Percentiles rank a stretch among this genome's conserved stretches.
These are phyloP conservation scores for Globisporangium irregulare DNA, from an alignment of 352 stramenopile genomes.

Conservation along the genomic window DNA sequence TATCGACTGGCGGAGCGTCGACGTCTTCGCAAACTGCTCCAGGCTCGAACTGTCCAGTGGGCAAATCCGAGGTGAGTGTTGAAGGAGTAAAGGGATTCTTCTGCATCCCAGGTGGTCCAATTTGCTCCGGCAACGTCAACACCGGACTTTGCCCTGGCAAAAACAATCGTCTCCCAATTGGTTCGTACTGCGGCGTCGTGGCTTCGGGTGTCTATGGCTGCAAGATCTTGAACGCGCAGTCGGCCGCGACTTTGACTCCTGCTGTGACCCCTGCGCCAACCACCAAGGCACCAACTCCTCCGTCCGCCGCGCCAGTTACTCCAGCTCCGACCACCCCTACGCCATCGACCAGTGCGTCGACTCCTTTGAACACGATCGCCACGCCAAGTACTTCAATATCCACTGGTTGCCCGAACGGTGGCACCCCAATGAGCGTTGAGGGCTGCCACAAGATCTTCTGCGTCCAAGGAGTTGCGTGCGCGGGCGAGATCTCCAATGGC, in stretches of 20 bases:
- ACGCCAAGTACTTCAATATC: background rate
- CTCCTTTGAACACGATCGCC: background rate
- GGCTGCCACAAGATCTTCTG: constrained; percentile 24
- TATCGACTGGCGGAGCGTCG: background rate
- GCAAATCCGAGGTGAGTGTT: constrained; percentile 5
- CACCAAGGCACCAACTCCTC: background rate
- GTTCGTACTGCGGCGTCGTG: constrained; percentile 20
- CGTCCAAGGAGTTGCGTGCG: constrained; percentile 17
- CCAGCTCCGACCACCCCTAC: background rate
- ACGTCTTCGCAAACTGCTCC: background rate
- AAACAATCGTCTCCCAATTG: constrained; percentile 12
- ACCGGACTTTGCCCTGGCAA: constrained; percentile 14
- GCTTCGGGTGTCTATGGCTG: constrained; percentile 21
- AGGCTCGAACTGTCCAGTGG: constrained; percentile 8
- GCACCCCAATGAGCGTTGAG: constrained; percentile 9
- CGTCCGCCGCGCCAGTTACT: constrained; percentile 1
- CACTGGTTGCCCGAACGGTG: constrained; percentile 9
- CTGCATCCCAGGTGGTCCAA: constrained; percentile 10
- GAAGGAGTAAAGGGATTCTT: constrained; percentile 16
- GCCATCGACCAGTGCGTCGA: background rate
- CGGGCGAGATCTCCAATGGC: constrained; percentile 4
- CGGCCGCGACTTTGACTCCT: background rate
- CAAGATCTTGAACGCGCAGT: constrained; percentile 15
- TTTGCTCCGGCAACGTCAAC: constrained; percentile 13
- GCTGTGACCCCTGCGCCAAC: background rate